phyloP scores from a whole-genome alignment of 495 filamentous ascomycete genomes.

The Pyrenopolyporus hunteri region DNA sequence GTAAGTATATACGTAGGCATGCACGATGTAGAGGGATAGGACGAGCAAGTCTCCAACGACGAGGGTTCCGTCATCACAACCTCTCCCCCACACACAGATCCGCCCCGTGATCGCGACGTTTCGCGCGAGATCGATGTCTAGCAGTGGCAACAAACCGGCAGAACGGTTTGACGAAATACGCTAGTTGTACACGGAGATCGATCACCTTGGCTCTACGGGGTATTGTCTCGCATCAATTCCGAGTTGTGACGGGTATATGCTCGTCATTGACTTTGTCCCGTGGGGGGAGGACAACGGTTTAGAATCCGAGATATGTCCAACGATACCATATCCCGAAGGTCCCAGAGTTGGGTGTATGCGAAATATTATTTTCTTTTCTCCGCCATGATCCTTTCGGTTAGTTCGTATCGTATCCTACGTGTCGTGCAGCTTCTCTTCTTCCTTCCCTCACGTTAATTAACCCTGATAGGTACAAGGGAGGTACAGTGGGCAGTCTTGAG shows the following conservation, averaged over 20 bases:
- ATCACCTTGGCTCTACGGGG: constrained; percentile 16
- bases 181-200: constrained; percentile 17
- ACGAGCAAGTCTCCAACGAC: constrained; percentile 2
- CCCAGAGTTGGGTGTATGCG: background rate
- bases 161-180: constrained; percentile 11
- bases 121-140: constrained; percentile 31
- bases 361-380: background rate
- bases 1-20: background rate
- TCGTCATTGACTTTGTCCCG: constrained; percentile 29
- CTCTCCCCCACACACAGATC: constrained; percentile 1
- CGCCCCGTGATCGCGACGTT: constrained; percentile 17
- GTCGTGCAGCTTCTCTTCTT: background rate
- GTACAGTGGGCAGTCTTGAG: constrained; percentile 15
- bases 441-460: background rate
- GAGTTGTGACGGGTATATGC: constrained; percentile 33
- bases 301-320: constrained; percentile 1
- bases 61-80: constrained; percentile 16
- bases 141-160: constrained; percentile 25
- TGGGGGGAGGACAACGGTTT: background rate
- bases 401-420: constrained; percentile 11
- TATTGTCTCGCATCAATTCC: constrained; percentile 30
- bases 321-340: background rate
- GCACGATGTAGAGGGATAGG: background rate
- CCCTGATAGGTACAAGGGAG: constrained; percentile 20
- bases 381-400: constrained; percentile 2